phyloP scores from a whole-genome alignment of 345 rosid genomes.

The Gossypium ekmanianum region DNA sequence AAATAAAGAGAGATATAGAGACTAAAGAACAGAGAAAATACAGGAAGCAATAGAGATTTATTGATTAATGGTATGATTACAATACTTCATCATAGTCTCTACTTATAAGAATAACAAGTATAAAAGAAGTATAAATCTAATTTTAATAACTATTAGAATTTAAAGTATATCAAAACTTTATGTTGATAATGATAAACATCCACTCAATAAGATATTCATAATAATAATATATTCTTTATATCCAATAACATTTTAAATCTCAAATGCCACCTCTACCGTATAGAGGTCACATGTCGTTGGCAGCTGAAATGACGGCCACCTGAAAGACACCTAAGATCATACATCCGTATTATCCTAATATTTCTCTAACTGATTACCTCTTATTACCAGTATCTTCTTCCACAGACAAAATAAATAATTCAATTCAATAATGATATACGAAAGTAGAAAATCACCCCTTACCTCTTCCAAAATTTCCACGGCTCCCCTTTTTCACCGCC shows the following conservation, averaged over 20 bases:
- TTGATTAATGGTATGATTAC: no score
- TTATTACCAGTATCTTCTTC: not conserved
- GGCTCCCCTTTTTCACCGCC: constrained; percentile 4
- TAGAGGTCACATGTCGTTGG: not conserved
- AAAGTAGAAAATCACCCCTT: not conserved
- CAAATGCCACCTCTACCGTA: not conserved
- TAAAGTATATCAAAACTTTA: no score
- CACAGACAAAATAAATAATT: not conserved
- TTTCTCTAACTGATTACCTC: not conserved
- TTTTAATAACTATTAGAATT: no score
- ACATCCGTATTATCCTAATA: not conserved
- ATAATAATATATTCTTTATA: no score
- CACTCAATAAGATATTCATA: no score
- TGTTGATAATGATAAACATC: fast-evolving
- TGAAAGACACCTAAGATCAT: constrained; percentile 3
- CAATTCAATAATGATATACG: not conserved
- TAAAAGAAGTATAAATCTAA: no score
- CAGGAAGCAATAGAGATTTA: fast-evolving
- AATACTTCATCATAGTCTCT: no score
- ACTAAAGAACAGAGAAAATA: no score
- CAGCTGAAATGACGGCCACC: not conserved
- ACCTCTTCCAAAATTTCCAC: not conserved
- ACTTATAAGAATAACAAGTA: no score
- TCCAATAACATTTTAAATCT: no score
- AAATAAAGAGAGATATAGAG: no score